Evolutionary conservation across 1,284 basidiomycete species (phyloP).

Genomic region (Meira miltonrushii): DNA sequence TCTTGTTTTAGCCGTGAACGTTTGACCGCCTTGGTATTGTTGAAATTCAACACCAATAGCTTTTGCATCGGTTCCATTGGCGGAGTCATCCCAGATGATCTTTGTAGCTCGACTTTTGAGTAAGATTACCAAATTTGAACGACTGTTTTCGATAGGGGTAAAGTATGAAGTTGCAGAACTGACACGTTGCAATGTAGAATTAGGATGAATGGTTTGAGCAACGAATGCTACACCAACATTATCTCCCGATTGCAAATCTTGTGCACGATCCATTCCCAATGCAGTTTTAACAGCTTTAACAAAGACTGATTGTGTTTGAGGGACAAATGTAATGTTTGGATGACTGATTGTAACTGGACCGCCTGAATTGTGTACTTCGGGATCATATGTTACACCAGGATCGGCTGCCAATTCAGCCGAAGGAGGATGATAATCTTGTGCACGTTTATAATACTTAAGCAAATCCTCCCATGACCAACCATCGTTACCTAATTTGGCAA

Average conservation of each 20-base stretch:
- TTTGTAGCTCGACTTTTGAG: slow-evolving; percentile 51
- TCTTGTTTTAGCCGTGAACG: slow-evolving; percentile 47
- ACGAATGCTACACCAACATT: slow-evolving; percentile 59
- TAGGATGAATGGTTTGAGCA: slow-evolving; percentile 19
- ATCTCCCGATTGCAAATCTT: slow-evolving; percentile 61
- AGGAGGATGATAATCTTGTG: slow-evolving; percentile 61
- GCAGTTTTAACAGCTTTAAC: slow-evolving; percentile 57
- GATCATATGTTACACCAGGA: slow-evolving; percentile 58
- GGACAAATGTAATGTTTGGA: slow-evolving; percentile 59
- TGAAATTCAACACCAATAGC: slow-evolving; percentile 36
- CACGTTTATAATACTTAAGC: slow-evolving; percentile 59
- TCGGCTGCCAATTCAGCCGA: slow-evolving; percentile 56
- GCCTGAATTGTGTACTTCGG: slow-evolving; percentile 57
- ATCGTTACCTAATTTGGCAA: slow-evolving; percentile 56
- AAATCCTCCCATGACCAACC: slow-evolving; percentile 62
- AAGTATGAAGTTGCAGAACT: slow-evolving; percentile 56
- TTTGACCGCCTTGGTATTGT: slow-evolving; percentile 13
- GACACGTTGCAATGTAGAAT: neutral
- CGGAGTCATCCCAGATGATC: slow-evolving; percentile 26
- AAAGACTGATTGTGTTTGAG: slow-evolving; percentile 60
- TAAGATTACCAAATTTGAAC: slow-evolving; percentile 64
- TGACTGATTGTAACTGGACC: slow-evolving; percentile 60
- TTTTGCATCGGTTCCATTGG: slow-evolving; percentile 3
- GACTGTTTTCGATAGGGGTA: slow-evolving; percentile 47
- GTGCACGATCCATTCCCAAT: slow-evolving; percentile 57